Evolutionary conservation across 164 flowering plant species (phyloP).

Genomic region (Magnolia officinalis): DNA sequence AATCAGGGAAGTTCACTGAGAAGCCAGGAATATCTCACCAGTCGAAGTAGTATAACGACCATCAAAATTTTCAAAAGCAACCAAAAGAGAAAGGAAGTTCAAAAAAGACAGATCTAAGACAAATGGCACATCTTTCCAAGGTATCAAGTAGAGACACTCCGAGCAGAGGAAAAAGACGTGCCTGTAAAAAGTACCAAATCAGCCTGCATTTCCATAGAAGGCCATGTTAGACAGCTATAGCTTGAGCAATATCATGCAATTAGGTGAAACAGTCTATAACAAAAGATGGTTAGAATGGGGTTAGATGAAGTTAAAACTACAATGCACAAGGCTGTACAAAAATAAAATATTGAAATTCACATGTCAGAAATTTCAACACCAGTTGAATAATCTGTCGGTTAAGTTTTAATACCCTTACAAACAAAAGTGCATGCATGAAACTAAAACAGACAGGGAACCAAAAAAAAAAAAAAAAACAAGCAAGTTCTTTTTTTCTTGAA

Average conservation of each 20-base stretch:
- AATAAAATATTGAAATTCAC: too few species aligned
- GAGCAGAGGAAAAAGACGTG: slow-evolving; percentile 35
- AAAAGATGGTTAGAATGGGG: too few species aligned
- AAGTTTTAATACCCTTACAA: too few species aligned
- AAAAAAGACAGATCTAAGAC: slow-evolving; percentile 13
- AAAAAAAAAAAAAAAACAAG: too few species aligned
- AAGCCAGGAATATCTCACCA: not conserved
- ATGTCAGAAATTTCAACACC: too few species aligned
- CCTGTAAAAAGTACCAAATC: slow-evolving; percentile 97
- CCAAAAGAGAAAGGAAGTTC: not conserved
- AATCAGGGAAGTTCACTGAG: not conserved
- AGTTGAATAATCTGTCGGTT: too few species aligned
- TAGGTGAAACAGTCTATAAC: too few species aligned
- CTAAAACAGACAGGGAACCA: too few species aligned
- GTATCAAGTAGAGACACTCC: slow-evolving; percentile 11
- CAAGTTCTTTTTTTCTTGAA: too few species aligned
- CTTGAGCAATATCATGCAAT: not conserved
- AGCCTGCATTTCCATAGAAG: slow-evolving; percentile 58
- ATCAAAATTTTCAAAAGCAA: not conserved
- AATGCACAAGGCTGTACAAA: too few species aligned
- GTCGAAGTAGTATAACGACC: not conserved
- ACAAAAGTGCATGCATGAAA: too few species aligned
- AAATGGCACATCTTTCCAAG: not conserved
- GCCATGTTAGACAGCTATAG: slow-evolving; percentile 12
- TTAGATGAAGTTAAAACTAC: too few species aligned